Evolutionary conservation across 176 grass and related monocot species (phyloP).

Genomic region (Hordeum vulgare): DNA sequence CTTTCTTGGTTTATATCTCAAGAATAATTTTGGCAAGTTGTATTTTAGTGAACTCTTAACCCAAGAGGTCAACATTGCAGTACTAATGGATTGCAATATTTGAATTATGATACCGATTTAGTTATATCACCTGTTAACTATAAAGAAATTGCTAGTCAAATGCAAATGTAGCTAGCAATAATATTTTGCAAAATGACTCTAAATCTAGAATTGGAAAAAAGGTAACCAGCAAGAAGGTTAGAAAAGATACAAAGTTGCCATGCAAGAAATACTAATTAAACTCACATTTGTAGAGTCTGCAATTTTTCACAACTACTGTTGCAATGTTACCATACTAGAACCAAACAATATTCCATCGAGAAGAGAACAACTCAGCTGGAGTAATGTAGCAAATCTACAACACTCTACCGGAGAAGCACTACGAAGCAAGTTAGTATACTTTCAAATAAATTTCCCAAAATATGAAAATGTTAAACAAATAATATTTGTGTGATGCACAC

Average conservation of each 20-base stretch:
- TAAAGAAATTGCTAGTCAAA: not conserved
- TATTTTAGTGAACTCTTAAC: not conserved
- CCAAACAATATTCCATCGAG: not conserved
- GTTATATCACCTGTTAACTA: not conserved
- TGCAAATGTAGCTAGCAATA: not conserved
- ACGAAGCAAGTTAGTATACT: not conserved
- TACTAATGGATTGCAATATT: not conserved
- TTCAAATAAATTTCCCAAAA: not conserved
- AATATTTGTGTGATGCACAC: not conserved
- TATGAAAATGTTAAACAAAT: not conserved
- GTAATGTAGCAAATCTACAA: not conserved
- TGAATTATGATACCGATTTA: not conserved
- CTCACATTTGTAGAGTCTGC: not conserved
- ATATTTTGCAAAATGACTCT: not conserved
- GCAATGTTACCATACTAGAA: not conserved
- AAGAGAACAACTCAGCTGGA: not conserved
- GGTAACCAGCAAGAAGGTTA: not conserved
- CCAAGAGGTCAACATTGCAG: not conserved
- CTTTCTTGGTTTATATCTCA: not conserved
- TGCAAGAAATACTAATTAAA: not conserved
- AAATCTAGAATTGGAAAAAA: not conserved
- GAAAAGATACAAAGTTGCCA: not conserved
- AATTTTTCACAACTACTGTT: not conserved
- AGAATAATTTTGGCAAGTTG: not conserved
- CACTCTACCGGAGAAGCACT: not conserved